Percentiles rank a stretch among this genome's conserved stretches.
Evolutionary conservation across 2,329 filamentous ascomycete genomes (phyloP).

Genomic region (Fusarium ramigenum): DNA sequence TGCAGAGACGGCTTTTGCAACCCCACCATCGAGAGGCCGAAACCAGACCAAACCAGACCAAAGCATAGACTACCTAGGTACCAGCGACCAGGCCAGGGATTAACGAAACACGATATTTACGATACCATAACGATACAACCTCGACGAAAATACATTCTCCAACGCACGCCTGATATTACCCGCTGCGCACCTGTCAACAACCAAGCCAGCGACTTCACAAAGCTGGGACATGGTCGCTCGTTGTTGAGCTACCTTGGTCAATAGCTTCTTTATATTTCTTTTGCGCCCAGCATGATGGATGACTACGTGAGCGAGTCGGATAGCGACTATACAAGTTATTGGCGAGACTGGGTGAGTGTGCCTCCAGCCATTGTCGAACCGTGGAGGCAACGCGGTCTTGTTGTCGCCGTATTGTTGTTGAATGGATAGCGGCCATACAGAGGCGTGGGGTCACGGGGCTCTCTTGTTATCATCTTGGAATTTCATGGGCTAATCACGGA

Average conservation of each 20-base stretch:
- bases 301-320: slow-evolving; percentile 98
- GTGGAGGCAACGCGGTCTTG: background rate
- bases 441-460: slow-evolving; percentile 23
- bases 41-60: background rate
- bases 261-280: slow-evolving; percentile 14
- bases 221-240: slow-evolving; percentile 45
- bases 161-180: slow-evolving; percentile 4
- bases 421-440: background rate
- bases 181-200: slow-evolving; percentile 20
- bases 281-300: slow-evolving; percentile 72
- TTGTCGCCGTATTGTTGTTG: background rate
- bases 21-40: slow-evolving; percentile 33
- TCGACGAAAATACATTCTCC: background rate
- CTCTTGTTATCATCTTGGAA: background rate
- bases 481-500: slow-evolving; percentile 25
- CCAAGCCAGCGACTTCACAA: background rate
- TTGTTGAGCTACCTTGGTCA: slow-evolving; percentile 36
- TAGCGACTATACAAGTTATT: slow-evolving; percentile 99
- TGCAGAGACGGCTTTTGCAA: slow-evolving; percentile 32
- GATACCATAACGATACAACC: slow-evolving; percentile 15
- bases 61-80: slow-evolving; percentile 3
- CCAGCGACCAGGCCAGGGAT: slow-evolving; percentile 10
- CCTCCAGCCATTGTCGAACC: background rate
- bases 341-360: slow-evolving; percentile 97
- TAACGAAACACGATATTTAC: slow-evolving; percentile 22